Evolutionary conservation across 306 rosid species (phyloP), one percentile per base, ranked within the genome.

Genomic region (Nissolia schottii): DNA sequence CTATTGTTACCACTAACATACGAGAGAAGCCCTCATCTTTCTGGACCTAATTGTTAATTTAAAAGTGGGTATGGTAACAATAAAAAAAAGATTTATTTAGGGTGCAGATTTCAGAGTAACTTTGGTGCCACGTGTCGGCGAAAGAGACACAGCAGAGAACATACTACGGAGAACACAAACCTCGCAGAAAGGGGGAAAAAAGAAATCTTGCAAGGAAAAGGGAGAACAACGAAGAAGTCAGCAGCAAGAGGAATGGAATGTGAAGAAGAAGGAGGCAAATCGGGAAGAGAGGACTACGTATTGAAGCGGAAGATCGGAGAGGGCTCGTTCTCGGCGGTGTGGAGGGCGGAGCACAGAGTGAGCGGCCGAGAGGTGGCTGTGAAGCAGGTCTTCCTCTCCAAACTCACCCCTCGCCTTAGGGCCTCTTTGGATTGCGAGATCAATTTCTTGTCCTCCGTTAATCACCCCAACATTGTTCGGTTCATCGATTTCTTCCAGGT

Each of bases 401-500:
- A 64, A 32, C 87, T 85, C 71, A 82, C 68, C 53, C 72, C 81
- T 34, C 87, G 46, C 64, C 82, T 85, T 49, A 81, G 51, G 51
- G 37, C 18, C 15, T 66, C 64, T 46, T 77, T 83, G 64, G 87
- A 88, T 37, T 83, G 82, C 41, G 90, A 85, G 75, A 70, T 83
- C 79, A 59, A 68, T 53, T 85, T 88, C 79, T 68, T 88, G 54
- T 85, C 90, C 62, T 83, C 93, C 12, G 84, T 85, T 24, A 74
- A 65, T 27, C 93, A 88, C 55, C 88, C 90, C 46, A 81, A 88
- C 64, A 81, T 88, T 40, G 15, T 85, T 78, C 87, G 79, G 58
- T 88, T 88, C 59, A 50, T 81, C 59, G 14, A 75, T 29, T 62
- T 75, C 65, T 83, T 88, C 64, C 84, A 77, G 85, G 93, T 88